Evolutionary conservation across 345 rosid genomes (phyloP).

Genomic region (Eucalyptus paniculata): DNA sequence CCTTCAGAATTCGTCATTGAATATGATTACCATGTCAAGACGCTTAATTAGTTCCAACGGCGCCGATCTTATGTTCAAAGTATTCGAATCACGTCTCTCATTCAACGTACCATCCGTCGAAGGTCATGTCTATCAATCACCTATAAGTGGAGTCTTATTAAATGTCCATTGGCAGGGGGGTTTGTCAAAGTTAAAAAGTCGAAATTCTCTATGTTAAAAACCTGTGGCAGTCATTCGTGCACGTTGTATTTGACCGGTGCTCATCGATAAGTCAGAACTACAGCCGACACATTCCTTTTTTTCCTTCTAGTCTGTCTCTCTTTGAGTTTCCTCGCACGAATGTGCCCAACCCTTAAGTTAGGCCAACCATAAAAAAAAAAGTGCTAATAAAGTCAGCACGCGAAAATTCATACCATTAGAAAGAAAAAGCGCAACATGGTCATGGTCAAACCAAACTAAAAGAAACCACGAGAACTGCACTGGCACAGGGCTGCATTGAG

Average conservation of each 20-base stretch:
- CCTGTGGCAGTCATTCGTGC: neutral
- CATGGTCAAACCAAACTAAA: neutral
- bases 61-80: neutral
- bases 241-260: neutral
- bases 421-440: neutral
- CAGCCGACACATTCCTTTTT: neutral
- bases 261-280: neutral
- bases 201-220: neutral
- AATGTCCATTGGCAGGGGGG: neutral
- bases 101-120: neutral
- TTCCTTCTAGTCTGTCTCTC: neutral
- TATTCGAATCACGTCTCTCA: neutral
- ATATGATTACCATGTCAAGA: neutral
- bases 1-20: neutral
- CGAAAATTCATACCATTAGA: neutral
- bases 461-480: neutral
- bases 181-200: neutral
- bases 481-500: neutral
- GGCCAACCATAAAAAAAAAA: neutral
- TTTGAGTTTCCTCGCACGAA: neutral
- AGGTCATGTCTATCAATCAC: neutral
- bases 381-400: neutral
- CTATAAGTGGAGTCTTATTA: neutral
- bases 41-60: neutral
- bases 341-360: neutral